Conservation (phyloP, 2,329 filamentous ascomycete genomes). For the Aurifilum marmelostoma region DNA sequence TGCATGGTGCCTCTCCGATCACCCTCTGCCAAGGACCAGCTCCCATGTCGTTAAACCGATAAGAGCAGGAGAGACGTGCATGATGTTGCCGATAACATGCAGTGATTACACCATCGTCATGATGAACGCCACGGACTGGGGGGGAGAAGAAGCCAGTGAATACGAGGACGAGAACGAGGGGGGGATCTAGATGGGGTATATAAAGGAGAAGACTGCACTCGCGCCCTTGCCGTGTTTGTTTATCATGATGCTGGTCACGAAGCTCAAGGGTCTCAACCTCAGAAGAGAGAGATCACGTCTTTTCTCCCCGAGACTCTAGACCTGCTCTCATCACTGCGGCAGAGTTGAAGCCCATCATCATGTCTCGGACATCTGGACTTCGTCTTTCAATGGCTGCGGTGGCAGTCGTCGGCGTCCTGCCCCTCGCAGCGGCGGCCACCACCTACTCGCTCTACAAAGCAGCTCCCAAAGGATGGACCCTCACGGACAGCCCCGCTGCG, state of each 20-base stretch:
- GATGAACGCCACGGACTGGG: not conserved
- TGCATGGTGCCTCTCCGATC: not conserved
- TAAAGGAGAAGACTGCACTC: not conserved
- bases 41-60: conserved; percentile 2
- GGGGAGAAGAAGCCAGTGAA: not conserved
- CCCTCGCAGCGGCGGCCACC: conserved; percentile 10
- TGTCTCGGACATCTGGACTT: conserved; percentile 7
- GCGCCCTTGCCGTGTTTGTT: no score
- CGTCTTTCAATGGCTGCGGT: not conserved
- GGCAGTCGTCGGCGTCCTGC: not conserved
- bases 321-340: not conserved
- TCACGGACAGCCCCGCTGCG: not conserved
- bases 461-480: conserved; percentile 13
- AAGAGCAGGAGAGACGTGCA: conserved; percentile 1
- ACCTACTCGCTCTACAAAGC: conserved; percentile 15
- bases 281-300: not conserved
- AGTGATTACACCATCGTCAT: conserved; percentile 2
- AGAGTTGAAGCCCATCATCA: not conserved
- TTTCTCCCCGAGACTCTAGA: no score
- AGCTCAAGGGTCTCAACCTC: not conserved
- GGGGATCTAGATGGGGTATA: not conserved
- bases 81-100: not conserved
- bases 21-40: not conserved
- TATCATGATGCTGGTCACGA: not conserved
- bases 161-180: not conserved